Conservation (phyloP, 2,329 filamentous ascomycete species). For the Botrytis sinoallii region DNA sequence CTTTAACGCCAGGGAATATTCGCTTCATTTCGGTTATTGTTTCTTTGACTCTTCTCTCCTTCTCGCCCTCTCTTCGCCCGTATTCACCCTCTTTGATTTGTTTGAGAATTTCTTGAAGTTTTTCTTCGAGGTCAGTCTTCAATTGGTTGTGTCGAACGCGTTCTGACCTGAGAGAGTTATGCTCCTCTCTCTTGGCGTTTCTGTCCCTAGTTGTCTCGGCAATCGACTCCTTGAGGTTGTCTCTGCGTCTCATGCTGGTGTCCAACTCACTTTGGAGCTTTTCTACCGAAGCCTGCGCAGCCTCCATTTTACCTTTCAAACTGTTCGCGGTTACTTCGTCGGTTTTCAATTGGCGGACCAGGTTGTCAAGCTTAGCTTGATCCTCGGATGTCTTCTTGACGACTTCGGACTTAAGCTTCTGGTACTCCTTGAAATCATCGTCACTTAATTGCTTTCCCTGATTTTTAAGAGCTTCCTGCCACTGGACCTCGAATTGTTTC, state of each 20-base stretch:
- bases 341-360: slow-evolving; percentile 85
- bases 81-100: slow-evolving; percentile 85
- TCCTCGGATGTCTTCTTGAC: slow-evolving; percentile 78
- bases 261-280: slow-evolving; percentile 70
- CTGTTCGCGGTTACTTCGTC: slow-evolving; percentile 89
- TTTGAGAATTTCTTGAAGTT: slow-evolving; percentile 74
- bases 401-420: slow-evolving; percentile 77
- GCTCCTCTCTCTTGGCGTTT: slow-evolving; percentile 83
- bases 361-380: slow-evolving; percentile 77
- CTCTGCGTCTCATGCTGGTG: slow-evolving; percentile 66
- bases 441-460: slow-evolving; percentile 84
- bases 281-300: slow-evolving; percentile 67
- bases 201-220: slow-evolving; percentile 74
- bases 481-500: slow-evolving; percentile 82
- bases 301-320: slow-evolving; percentile 83
- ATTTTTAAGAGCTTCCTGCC: slow-evolving; percentile 78
- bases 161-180: slow-evolving; percentile 81
- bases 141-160: slow-evolving; percentile 76
- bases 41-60: slow-evolving; percentile 75
- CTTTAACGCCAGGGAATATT: slow-evolving; percentile 87
- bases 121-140: slow-evolving; percentile 86
- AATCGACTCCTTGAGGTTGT: slow-evolving; percentile 58
- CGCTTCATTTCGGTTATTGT: slow-evolving; percentile 83
- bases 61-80: slow-evolving; percentile 79
- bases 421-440: slow-evolving; percentile 85